Evolutionary conservation across 2,329 filamentous ascomycete genomes (phyloP).

Genomic region (Diaporthe velutina): DNA sequence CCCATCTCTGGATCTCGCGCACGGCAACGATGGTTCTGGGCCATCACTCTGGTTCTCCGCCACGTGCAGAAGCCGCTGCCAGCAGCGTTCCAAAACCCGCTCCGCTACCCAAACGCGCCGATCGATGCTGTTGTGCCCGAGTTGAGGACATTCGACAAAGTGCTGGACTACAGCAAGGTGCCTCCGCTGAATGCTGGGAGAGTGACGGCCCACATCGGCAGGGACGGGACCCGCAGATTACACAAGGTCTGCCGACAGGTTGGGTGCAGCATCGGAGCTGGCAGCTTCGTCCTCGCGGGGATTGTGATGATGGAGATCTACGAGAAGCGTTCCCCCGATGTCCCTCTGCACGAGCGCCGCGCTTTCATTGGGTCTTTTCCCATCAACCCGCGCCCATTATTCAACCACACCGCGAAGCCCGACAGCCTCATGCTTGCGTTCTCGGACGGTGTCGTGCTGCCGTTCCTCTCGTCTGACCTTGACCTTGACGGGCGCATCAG

Average conservation of each 20-base stretch:
- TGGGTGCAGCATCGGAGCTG: slow-evolving; percentile 44
- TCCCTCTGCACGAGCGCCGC: slow-evolving; percentile 16
- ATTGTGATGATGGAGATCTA: slow-evolving; percentile 45
- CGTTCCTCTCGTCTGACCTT: slow-evolving; percentile 29
- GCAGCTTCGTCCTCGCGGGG: slow-evolving; percentile 42
- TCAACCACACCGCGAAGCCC: slow-evolving; percentile 29
- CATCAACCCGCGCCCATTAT: slow-evolving; percentile 36
- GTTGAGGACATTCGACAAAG: slow-evolving; percentile 36
- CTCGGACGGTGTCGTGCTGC: slow-evolving; percentile 35
- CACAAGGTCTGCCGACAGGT: slow-evolving; percentile 43
- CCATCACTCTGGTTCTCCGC: slow-evolving; percentile 43
- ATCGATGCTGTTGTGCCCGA: slow-evolving; percentile 31
- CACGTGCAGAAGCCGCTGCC: slow-evolving; percentile 43
- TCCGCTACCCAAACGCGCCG: slow-evolving; percentile 39
- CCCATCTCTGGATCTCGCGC: slow-evolving; percentile 41
- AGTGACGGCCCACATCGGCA: slow-evolving; percentile 31
- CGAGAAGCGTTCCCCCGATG: slow-evolving; percentile 38
- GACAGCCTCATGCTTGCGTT: slow-evolving; percentile 37
- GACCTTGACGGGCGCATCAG: slow-evolving; percentile 37
- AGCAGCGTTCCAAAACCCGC: slow-evolving; percentile 43
- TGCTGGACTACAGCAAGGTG: slow-evolving; percentile 42
- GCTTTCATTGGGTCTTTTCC: slow-evolving; percentile 37
- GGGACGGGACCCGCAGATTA: slow-evolving; percentile 40
- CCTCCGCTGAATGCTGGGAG: slow-evolving; percentile 44
- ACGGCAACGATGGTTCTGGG: slow-evolving; percentile 45